A percentile compares a stretch with the other conserved stretches of the same genome.
phyloP scores from a whole-genome alignment of 2,329 filamentous ascomycete species.

The Nemania sp. region DNA sequence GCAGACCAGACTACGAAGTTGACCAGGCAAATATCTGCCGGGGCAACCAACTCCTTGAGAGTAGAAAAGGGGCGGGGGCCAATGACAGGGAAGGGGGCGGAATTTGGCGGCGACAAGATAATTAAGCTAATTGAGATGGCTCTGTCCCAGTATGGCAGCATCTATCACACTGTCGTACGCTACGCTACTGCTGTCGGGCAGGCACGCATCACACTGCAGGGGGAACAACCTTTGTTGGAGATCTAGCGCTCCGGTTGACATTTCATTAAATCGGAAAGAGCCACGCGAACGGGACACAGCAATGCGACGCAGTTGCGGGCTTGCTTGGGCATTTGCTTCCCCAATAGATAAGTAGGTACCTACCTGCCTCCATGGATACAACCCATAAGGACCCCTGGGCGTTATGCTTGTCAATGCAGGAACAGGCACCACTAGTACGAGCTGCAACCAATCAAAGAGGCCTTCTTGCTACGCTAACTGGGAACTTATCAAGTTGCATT shows the following conservation, averaged over 20 bases:
- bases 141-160: constrained; percentile 3
- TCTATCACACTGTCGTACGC: too few relatives aligned
- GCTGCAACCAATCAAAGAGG: neutral
- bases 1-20: neutral
- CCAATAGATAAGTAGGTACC: neutral
- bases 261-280: constrained; percentile 24
- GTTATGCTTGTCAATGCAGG: constrained; percentile 1
- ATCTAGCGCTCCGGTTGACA: neutral
- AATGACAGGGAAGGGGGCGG: neutral
- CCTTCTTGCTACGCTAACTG: too few relatives aligned
- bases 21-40: constrained; percentile 10
- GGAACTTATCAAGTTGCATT: constrained; percentile 4
- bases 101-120: constrained; percentile 11
- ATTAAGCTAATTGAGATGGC: constrained; percentile 16
- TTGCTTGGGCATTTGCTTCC: neutral
- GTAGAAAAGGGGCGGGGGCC: neutral
- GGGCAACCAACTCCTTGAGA: neutral
- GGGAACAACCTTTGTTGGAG: too few relatives aligned
- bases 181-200: constrained; percentile 11
- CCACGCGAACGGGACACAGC: constrained; percentile 14
- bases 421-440: neutral
- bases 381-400: too few relatives aligned
- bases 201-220: neutral
- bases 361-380: too few relatives aligned
- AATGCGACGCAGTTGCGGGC: constrained; percentile 12